Evolutionary conservation across 1,139 yeast genomes (phyloP).

Genomic region (Geotrichum citri-aurantii): DNA sequence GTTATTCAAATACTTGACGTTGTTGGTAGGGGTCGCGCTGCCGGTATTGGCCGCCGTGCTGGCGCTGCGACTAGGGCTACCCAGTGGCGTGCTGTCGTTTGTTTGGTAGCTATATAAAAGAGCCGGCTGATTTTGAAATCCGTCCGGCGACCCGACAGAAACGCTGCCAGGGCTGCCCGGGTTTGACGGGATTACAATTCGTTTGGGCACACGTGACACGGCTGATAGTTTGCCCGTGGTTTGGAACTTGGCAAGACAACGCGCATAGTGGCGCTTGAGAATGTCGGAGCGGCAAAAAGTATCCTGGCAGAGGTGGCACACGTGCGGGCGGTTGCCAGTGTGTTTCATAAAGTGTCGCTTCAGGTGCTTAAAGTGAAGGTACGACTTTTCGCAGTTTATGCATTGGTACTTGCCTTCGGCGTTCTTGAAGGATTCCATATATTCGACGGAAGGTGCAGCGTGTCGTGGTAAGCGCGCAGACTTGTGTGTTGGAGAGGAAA

Average conservation of each 20-base stretch:
- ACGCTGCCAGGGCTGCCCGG: neutral
- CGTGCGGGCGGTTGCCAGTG: conserved; percentile 18
- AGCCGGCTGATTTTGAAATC: neutral
- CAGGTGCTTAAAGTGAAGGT: conserved; percentile 17
- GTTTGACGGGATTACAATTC: neutral
- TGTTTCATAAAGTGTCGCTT: conserved; percentile 19
- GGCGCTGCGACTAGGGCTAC: neutral
- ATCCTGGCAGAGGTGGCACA: conserved; percentile 15
- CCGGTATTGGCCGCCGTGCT: neutral
- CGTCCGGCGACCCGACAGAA: neutral
- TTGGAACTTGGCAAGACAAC: conserved; percentile 22
- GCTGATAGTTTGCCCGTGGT: conserved; percentile 21
- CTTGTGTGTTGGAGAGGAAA: neutral
- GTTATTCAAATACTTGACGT: neutral
- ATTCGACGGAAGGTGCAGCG: conserved; percentile 4
- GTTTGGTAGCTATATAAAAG: neutral
- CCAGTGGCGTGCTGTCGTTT: neutral
- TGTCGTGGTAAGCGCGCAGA: neutral
- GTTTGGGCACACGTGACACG: conserved; percentile 23
- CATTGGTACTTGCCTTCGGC: conserved; percentile 24
- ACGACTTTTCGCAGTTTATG: conserved; percentile 17
- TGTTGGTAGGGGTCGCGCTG: neutral
- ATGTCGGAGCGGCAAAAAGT: conserved; percentile 18
- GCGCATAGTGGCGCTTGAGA: conserved; percentile 19
- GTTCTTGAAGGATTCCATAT: conserved; percentile 18